phyloP scores from a whole-genome alignment of 2,329 filamentous ascomycete species.

The Graphiopsis chlorocephala region DNA sequence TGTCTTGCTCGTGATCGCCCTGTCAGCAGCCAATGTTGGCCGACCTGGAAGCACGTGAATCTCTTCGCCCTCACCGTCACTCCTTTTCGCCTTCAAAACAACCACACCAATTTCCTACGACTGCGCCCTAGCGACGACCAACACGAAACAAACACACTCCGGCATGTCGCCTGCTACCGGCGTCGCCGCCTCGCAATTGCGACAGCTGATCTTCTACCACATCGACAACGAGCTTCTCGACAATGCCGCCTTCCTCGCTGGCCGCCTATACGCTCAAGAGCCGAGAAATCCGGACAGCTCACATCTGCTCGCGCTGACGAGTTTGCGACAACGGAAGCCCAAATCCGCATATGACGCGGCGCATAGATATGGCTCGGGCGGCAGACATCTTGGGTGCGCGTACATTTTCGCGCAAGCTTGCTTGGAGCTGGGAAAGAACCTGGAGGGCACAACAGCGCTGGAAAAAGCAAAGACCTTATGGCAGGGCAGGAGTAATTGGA shows the following conservation, averaged over 20 bases:
- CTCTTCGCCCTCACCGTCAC: constrained; percentile 3
- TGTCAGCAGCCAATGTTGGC: constrained; percentile 12
- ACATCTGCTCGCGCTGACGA: constrained; percentile 80
- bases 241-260: constrained; percentile 91
- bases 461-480: constrained; percentile 79
- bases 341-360: constrained; percentile 83
- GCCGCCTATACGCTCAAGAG: constrained; percentile 81
- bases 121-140: constrained; percentile 11
- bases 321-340: constrained; percentile 76
- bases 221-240: constrained; percentile 87
- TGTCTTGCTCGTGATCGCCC: constrained; percentile 5
- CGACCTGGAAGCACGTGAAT: background rate
- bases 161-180: constrained; percentile 55
- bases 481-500: constrained; percentile 72
- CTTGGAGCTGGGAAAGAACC: constrained; percentile 71
- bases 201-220: constrained; percentile 66
- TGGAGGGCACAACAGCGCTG: constrained; percentile 77
- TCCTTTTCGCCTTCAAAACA: background rate
- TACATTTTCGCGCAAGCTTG: constrained; percentile 92
- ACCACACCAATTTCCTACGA: background rate
- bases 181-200: constrained; percentile 58
- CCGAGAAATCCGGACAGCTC: constrained; percentile 74
- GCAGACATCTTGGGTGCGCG: constrained; percentile 77
- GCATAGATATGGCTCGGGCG: constrained; percentile 67
- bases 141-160: constrained; percentile 14